Evolutionary conservation across 2,329 filamentous ascomycete species (phyloP), one percentile per base, ranked within the genome.

Genomic region (Lachnellula willkommii): DNA sequence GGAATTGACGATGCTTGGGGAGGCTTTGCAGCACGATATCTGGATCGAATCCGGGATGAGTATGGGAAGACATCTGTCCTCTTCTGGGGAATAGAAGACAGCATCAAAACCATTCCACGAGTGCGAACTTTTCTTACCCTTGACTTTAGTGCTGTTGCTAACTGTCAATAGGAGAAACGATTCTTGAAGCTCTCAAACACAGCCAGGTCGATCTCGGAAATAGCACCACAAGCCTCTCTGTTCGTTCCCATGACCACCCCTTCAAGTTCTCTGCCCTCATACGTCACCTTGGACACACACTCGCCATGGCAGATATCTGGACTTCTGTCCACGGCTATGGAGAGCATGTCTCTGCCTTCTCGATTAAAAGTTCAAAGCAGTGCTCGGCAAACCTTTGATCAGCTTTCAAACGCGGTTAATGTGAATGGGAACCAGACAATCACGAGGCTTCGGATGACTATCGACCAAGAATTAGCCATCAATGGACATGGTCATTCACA

Each of bases 1-100:
- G 81, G 82, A 4, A 73, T 85, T 5, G 89, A 93, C 67, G 88
- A 92, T 72, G 88, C 87, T 12, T 94, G 89, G 89, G 88, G 85
- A 59, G 88, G 89, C 0, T 93, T 93, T 68, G 80, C 85, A 6
- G 76, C 84, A 3, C 79, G 80, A 56, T 93, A 92, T 68, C 71
- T 90, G 26, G 87, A 97, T 69, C 79, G 85, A 32, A 73, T 99
- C 55, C 77, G 89, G 59, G 94, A 99, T 68, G 94, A 99, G 70
- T 93, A 92, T 69, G 90, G 90, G 32, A 97, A 96, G 74, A 82
- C 85, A 36, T 84, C 84, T 50, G 82, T 96, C 35, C 95, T 90
- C 88, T 81, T 91, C 12, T 97, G 92, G 87, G 92, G 88, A 0
- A 70, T 91, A 22, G 88, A 95, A 70, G 84, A 87, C 54, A 74